A percentile compares a stretch with the other conserved stretches of the same genome.
Conservation (phyloP, 2,329 filamentous ascomycete species). For the Pseudogymnoascus destructans region DNA sequence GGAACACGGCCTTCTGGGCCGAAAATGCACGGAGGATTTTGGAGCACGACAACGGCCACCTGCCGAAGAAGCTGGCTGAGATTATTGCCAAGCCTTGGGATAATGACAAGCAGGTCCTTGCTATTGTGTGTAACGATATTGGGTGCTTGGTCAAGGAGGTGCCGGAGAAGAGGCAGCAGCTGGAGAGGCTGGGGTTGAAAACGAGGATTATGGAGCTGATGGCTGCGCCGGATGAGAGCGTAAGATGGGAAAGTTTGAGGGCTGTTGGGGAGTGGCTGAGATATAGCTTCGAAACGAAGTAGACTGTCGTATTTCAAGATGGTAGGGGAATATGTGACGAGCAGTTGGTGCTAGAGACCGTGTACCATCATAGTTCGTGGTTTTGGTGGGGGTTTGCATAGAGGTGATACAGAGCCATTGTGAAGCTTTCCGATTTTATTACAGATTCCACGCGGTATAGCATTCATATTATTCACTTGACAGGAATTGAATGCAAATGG, state of each 20-base stretch:
- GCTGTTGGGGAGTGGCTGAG: conserved; percentile 64
- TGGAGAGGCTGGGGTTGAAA: conserved; percentile 58
- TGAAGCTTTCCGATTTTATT: not conserved
- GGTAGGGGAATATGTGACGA: not conserved
- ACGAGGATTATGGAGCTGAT: conserved; percentile 59
- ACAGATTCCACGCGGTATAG: not conserved
- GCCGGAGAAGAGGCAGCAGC: conserved; percentile 49
- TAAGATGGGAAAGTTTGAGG: conserved; percentile 61
- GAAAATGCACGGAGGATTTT: conserved; percentile 59
- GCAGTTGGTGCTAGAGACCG: not conserved
- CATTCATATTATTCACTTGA: conserved; percentile 2
- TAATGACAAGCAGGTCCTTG: conserved; percentile 58
- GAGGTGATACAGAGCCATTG: not conserved
- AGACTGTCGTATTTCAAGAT: not conserved
- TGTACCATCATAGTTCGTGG: conserved; percentile 3
- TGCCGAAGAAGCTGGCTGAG: conserved; percentile 53
- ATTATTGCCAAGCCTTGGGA: conserved; percentile 57
- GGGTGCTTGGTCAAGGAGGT: conserved; percentile 58
- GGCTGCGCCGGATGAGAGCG: conserved; percentile 55
- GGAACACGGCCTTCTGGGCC: conserved; percentile 57
- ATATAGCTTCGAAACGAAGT: conserved; percentile 47
- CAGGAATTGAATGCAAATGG: not conserved
- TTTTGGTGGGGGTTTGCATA: not conserved
- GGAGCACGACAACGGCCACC: conserved; percentile 50
- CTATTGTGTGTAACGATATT: conserved; percentile 62